Base-by-base conservation (phyloP, 2,329 filamentous ascomycete species). In the Scleromitrula shiraiana region DNA sequence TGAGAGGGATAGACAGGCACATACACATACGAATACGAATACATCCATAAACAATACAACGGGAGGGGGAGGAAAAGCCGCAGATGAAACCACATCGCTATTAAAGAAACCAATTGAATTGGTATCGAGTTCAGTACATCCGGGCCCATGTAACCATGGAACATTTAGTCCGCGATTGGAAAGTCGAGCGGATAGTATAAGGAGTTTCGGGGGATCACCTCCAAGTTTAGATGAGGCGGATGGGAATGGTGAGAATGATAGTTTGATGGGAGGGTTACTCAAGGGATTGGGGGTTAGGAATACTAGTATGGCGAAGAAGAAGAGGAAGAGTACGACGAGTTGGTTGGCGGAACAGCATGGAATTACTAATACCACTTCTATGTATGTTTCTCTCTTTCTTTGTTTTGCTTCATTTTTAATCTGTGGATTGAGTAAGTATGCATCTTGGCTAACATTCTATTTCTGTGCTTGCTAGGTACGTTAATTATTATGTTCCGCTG, bases 401-500 rank as follows among this genome's bases (percentile, higher is more conserved):
- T 41, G 8, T n/a, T n/a, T n/a, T n/a, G n/a, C n/a, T 10, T 29
- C 6, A 15, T 23, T 17, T 44, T 23, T 5, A 49, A 5, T 14
- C 9, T 35, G 14, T 12, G 26, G 5, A n/a, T n/a, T n/a, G n/a
- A n/a, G n/a, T n/a, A n/a, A n/a, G n/a, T n/a, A 17, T 10, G 20
- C 30, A 23, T 33, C 12, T 44, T n/a, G n/a, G 46, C 27, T 38
- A 46, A 43, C 17, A 12, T 39, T n/a, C n/a, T n/a, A n/a, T n/a
- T 41, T 4, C 30, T 2, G n/a, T 35, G 29, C 24, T 23, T 38
- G 15, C 35, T 51, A 89, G 85, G 79, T 96, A 97, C 64, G 68
- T 96, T 52, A 82, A 84, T 4, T 97, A 98, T 70, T 98, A 98
- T 64, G 73, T 98, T 38, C 93, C 93, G 0, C 87, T 90, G 53